Base-by-base conservation (phyloP, 2,329 filamentous ascomycete species). In the Cercospora berteroae region DNA sequence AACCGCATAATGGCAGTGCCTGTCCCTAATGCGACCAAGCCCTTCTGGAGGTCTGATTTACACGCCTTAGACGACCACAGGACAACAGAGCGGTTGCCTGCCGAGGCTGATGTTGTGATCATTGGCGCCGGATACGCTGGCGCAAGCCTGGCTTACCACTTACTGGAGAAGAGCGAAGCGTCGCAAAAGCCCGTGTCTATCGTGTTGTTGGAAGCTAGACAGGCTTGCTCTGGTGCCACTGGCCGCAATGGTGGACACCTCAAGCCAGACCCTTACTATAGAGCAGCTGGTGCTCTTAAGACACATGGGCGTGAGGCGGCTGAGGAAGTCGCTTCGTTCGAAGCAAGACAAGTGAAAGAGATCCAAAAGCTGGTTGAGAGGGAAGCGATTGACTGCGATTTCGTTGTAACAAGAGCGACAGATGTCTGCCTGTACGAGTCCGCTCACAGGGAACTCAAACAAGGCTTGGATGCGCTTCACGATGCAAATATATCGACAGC, bases 71-170 rank as follows among this genome's bases (percentile, higher is more conserved):
- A 83, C 65, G 75, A 88, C n/a, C 87, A 92, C 74, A 85, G 86
- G 23, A 89, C 88, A 0, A 92, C 90, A 0, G 74, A 80, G 1
- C 79, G 85, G 6, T 80, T 93, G 20, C 74, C 74, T 18, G 9
- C 55, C 44, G 66, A 70, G 64, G 70, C 67, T 36, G 73, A 75
- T 29, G 68, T 76, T 50, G 71, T 71, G 18, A 70, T 76, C 16
- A 71, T 76, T 59, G 74, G 74, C n/a, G 69, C 73, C 25, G 74
- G 74, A 23, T 68, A 72, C 56, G 65, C 70, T 50, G 74, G 74
- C 42, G 70, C 74, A 27, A 66, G 70, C 10, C 69, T 72, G 57
- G 70, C 70, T 16, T 71, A 74, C 52, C 73, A 75, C 59, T 44
- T 76, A 18, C 63, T 69, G n/a, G 65, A 71, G 29, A 67, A 74